These are phyloP conservation scores for Russula emetica DNA, from an alignment of 768 basidiomycete species.

Conservation along the genomic window DNA sequence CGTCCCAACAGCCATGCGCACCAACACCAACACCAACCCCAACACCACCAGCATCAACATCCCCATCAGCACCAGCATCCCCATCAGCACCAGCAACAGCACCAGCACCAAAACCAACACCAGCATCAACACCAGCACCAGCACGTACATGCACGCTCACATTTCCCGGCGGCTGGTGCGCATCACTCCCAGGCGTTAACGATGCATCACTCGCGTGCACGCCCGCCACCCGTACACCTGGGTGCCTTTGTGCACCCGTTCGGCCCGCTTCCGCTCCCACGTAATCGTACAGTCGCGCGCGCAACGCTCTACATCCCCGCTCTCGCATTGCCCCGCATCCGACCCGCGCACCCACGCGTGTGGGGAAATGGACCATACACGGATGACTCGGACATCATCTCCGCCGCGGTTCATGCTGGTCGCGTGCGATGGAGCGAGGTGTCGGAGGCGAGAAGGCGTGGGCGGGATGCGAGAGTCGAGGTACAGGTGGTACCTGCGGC, in stretches of 20 bases:
- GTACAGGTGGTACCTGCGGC: slow-evolving; percentile 40
- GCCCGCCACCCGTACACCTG: slow-evolving; percentile 36
- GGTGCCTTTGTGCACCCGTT: slow-evolving; percentile 58
- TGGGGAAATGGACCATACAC: slow-evolving; percentile 72
- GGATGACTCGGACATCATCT: slow-evolving; percentile 69
- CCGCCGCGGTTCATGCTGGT: slow-evolving; percentile 67
- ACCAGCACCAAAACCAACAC: slow-evolving; percentile 10
- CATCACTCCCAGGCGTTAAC: slow-evolving; percentile 11
- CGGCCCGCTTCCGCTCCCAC: slow-evolving; percentile 52
- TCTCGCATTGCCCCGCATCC: slow-evolving; percentile 51
- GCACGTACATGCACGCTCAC: slow-evolving; percentile 23
- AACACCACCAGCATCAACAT: slow-evolving; percentile 26
- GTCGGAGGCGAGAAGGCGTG: slow-evolving; percentile 37
- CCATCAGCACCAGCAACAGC: slow-evolving; percentile 28
- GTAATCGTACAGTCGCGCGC: slow-evolving; percentile 27
- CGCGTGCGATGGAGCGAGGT: slow-evolving; percentile 43
- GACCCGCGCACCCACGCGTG: slow-evolving; percentile 52
- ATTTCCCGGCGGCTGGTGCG: background rate
- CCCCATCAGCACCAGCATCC: slow-evolving; percentile 8
- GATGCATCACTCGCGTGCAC: slow-evolving; percentile 18
- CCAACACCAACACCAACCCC: slow-evolving; percentile 7
- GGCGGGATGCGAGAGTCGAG: slow-evolving; percentile 41
- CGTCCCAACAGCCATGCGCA: slow-evolving; percentile 30
- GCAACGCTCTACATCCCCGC: slow-evolving; percentile 41
- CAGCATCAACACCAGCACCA: slow-evolving; percentile 30